Evolutionary conservation across 352 stramenopile species (phyloP), one percentile per base, ranked within the genome.

Genomic region (Globisporangium abappressorium): DNA sequence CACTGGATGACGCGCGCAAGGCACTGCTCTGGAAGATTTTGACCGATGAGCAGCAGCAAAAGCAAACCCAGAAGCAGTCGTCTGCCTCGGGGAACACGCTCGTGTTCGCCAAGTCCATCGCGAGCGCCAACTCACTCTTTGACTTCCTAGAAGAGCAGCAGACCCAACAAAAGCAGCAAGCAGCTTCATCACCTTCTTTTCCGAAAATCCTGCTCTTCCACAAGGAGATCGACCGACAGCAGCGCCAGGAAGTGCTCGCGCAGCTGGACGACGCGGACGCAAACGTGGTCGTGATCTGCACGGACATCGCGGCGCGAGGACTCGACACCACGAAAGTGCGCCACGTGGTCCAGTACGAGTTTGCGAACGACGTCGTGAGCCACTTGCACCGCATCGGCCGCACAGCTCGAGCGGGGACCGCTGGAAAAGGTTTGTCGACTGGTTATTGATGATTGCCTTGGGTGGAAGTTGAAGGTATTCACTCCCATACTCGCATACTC

Each of bases 261-360:
- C 63, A 69, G 38, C 77, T 91, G 2, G 70, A 81, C 54, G 71
- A 82, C 24, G 61, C 73, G n/a, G 55, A 57, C 0, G 67, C 72
- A 2, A 70, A 78, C 12, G 65, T 82, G 0, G 74, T 90, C 2
- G 78, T 93, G 2, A 76, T 93, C 20, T 91, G 83, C 60, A 94
- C 87, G 4, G 87, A 94, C 65, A 93, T 94, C 34, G 87, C 85
- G 0, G 85, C 87, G 18, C 75, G 84, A 26, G 87, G 87, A 0
- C 74, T 94, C 2, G 87, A 94, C 57, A 92, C 85, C 6, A 90
- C 77, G 18, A 79, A 82, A 57, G 85, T 94, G 49, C 57, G 70
- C 4, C 84, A 94, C 61, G 87, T 94, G 46, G 73, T 94, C 0
- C 87, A 94, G 71, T 91, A 88, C 64, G 87, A 94, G 65, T 94